Evolutionary conservation across 345 rosid genomes (phyloP).

Genomic region (Rhizophora mangle): DNA sequence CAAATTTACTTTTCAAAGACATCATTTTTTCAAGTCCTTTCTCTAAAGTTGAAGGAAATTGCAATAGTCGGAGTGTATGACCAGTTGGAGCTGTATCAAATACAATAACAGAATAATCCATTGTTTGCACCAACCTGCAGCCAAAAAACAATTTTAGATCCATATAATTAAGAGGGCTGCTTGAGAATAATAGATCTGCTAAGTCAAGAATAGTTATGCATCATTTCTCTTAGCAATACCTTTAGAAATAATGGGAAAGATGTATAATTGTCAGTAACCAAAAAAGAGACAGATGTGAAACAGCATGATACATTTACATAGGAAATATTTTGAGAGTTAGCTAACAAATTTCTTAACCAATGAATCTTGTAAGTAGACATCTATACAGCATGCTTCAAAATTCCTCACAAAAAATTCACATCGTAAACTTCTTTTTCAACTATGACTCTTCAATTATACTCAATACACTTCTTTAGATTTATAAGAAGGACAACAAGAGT

Average conservation of each 20-base stretch:
- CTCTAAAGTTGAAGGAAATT: slow-evolving; percentile 91
- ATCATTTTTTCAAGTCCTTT: slow-evolving; percentile 89
- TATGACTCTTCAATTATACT: too few species aligned
- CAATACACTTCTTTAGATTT: too few species aligned
- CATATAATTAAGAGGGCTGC: not conserved
- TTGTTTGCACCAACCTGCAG: slow-evolving; percentile 89
- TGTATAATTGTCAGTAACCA: not conserved
- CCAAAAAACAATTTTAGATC: slow-evolving; percentile 6
- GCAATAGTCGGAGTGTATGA: slow-evolving; percentile 89
- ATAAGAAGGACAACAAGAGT: too few species aligned
- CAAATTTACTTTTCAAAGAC: slow-evolving; percentile 87
- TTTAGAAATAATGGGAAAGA: not conserved
- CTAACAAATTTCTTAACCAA: not conserved
- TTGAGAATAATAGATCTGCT: not conserved
- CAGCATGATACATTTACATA: not conserved
- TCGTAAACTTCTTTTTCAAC: too few species aligned
- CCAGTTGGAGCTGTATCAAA: slow-evolving; percentile 99
- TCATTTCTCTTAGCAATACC: not conserved
- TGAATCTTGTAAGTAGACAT: too few species aligned
- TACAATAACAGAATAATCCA: slow-evolving; percentile 93
- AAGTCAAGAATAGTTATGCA: not conserved
- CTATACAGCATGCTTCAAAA: too few species aligned
- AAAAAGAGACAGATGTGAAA: not conserved
- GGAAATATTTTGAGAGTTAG: not conserved
- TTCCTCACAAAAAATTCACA: too few species aligned